These are phyloP conservation scores for Ustilago curta DNA, from an alignment of 1,284 basidiomycete species.

Conservation along the genomic window DNA sequence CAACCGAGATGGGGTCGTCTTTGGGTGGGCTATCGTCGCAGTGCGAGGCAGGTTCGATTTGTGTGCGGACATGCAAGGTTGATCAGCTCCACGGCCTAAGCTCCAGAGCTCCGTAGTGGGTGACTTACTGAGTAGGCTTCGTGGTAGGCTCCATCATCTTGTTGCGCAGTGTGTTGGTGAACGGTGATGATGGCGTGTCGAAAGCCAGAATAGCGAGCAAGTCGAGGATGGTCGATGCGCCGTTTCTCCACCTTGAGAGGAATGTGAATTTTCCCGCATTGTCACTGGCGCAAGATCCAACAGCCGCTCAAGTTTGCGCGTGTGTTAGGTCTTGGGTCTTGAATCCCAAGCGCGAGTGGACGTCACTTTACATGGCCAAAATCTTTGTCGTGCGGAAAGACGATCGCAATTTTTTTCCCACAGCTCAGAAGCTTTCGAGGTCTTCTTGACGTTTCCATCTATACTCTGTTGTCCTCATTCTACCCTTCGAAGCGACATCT, in stretches of 20 bases:
- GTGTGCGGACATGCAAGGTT: not conserved
- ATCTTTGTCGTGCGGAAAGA: slow-evolving; percentile 34
- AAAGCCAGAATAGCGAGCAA: not conserved
- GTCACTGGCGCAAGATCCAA: slow-evolving; percentile 1
- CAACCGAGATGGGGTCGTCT: slow-evolving; percentile 79
- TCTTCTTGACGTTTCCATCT: not conserved
- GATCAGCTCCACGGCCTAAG: not conserved
- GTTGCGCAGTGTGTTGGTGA: not conserved
- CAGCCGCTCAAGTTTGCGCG: too few relatives aligned
- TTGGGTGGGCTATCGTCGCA: slow-evolving; percentile 75
- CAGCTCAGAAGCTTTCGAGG: slow-evolving; percentile 14
- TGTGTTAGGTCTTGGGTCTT: not conserved
- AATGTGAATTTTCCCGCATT: slow-evolving; percentile 13
- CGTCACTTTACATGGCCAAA: slow-evolving; percentile 24
- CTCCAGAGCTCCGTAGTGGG: not conserved
- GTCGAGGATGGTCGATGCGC: slow-evolving; percentile 8
- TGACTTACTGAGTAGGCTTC: slow-evolving; percentile 58
- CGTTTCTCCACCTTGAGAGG: slow-evolving; percentile 14
- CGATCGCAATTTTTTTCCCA: slow-evolving; percentile 35
- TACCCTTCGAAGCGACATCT: not conserved
- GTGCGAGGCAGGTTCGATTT: too few relatives aligned
- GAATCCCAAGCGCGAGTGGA: slow-evolving; percentile 6
- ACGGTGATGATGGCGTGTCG: not conserved
- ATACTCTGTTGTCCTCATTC: slow-evolving; percentile 9
- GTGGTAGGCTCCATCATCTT: slow-evolving; percentile 58